Base-by-base conservation (phyloP, 2,329 filamentous ascomycete genomes). In the Hypoxylon sp. region DNA sequence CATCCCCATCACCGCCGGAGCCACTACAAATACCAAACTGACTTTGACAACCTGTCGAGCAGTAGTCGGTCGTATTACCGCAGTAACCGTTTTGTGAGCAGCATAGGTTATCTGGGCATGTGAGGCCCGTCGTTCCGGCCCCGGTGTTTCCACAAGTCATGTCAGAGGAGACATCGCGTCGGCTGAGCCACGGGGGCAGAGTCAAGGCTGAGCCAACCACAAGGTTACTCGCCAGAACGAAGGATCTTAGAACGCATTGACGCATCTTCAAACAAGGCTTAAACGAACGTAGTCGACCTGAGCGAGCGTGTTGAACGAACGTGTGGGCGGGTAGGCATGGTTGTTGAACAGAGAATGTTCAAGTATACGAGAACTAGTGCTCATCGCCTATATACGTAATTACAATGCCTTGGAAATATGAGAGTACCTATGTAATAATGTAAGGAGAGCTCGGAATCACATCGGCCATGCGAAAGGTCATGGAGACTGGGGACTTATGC, bases 131-230 rank as follows among this genome's bases (percentile, higher is more conserved):
- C 0, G 66, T 70, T 11, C 74, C 73, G 23, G 69, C 69, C 19
- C 72, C 74, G 5, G 64, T 73, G 30, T 65, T 72, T 7, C 74
- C 74, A 56, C 72, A 74, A 1, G 72, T 74, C 23, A 68, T 56
- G 34, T 73, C 71, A 10, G 72, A 69, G 10, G 72, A 74, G 41
- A 67, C 60, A 38, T 60, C 72, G 7, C 66, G 63, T 25, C 34
- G 62, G 30, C 57, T 60, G 32, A 68, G 69, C 65, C 41, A 68
- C 34, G 49, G 46, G 5, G 72, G 68, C 14, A 71, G 52, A 32
- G 41, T 58, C 19, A 55, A 73, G 61, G 74, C 73, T 64, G 69
- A 72, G 66, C 68, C 62, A 67, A 62, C 52, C 19, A 57, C 49
- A 30, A 72, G 38, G 28, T 56, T 67, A 67, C 71, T 58, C 59